Evolutionary conservation across 1,139 yeast species (phyloP), one percentile per base, ranked within the genome.

Genomic region (Kazachstania sp.): DNA sequence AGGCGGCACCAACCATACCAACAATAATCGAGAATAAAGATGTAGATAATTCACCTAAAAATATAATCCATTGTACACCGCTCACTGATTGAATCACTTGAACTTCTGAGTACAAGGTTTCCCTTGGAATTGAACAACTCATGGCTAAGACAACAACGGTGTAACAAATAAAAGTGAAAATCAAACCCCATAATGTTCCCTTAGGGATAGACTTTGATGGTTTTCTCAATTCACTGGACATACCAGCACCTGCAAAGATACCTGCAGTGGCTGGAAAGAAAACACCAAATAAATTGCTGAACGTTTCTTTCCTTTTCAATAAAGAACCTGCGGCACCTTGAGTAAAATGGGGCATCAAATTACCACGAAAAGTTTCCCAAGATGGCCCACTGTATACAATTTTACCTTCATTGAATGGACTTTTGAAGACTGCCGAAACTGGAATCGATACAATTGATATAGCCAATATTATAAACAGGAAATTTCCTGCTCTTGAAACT

Each of bases 231-330:
- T 88, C 96, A n/a, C 98, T 97, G 41, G 96, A 87, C 97, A 92
- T 92, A 15, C 95, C 85, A 1, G 97, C 97, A n/a, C 98, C 98
- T 1, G 98, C 97, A 65, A 90, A 84, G 39, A 92, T 90, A 50
- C 98, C 98, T 2, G 97, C 95, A 0, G 97, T 90, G 0, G 98
- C 96, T 13, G 98, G 97, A 70, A 92, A 92, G 64, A 92, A 86
- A 45, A 92, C 86, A 2, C 97, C 97, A 74, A 92, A 92, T 55
- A 92, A 68, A 61, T 86, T 84, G 49, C 82, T 78, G 60, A 90
- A 87, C 1, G 81, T 86, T 64, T 90, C 97, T 19, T 73, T 77
- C 0, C 74, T 71, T 3, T 77, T 72, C 45, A 77, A 68, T 37
- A 82, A 80, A 11, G 95, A 84, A 0, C 97, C 97, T 3, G 95